These are phyloP conservation scores for Diaporthe vexans DNA, from an alignment of 2,329 filamentous ascomycete genomes.

Conservation along the genomic window DNA sequence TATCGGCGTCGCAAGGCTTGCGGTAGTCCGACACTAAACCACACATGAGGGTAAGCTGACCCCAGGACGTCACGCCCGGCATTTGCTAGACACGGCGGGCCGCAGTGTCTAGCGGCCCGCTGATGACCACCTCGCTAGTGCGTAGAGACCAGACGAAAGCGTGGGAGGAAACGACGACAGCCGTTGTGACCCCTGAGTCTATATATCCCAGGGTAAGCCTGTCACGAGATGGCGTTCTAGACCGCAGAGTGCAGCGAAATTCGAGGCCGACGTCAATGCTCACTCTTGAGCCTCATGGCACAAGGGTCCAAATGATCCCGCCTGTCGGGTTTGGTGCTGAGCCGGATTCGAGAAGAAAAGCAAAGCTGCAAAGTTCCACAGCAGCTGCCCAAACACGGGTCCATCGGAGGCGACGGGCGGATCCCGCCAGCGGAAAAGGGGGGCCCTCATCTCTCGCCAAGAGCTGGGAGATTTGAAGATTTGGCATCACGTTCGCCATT, in stretches of 20 bases:
- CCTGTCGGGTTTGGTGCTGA: not conserved
- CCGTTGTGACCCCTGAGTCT: slow-evolving; percentile 11
- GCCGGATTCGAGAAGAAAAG: not conserved
- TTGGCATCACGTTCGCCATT: slow-evolving; percentile 24
- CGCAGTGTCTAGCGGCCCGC: slow-evolving; percentile 8
- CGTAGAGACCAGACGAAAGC: slow-evolving; percentile 4
- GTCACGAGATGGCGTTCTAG: not conserved
- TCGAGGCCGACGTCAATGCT: not conserved
- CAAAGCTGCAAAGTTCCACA: slow-evolving; percentile 16
- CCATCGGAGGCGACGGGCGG: not conserved
- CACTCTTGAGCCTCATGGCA: slow-evolving; percentile 19
- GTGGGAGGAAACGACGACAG: not conserved
- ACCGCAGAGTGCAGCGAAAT: not conserved
- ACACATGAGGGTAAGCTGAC: not conserved
- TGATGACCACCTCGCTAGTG: not conserved
- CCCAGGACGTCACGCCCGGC: not conserved
- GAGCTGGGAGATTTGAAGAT: slow-evolving; percentile 21
- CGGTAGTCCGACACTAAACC: slow-evolving; percentile 15
- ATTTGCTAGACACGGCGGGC: slow-evolving; percentile 14
- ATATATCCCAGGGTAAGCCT: not conserved
- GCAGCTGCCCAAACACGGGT: not conserved
- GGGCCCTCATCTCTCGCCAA: not conserved
- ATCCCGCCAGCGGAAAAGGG: slow-evolving; percentile 19
- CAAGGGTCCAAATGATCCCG: slow-evolving; percentile 8
- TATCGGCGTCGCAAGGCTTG: not conserved